Evolutionary conservation across 108 stramenopile genomes (phyloP).

Genomic region (Skeletonema menzelii): DNA sequence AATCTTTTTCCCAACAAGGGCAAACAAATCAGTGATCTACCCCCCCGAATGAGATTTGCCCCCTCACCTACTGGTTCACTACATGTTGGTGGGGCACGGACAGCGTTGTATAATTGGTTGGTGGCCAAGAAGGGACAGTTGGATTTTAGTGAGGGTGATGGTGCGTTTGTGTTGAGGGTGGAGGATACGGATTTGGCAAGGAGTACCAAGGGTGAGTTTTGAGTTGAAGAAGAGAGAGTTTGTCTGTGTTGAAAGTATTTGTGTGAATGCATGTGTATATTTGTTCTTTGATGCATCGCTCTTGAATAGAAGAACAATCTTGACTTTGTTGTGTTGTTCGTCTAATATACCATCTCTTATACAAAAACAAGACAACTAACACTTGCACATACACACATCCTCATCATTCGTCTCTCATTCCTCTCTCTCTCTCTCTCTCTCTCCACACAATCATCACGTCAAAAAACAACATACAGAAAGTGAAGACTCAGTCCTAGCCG

Average conservation of each 20-base stretch:
- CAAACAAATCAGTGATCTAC: conserved; percentile 52
- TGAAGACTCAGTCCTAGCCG: conserved; percentile 91
- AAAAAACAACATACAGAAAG: conserved; percentile 56
- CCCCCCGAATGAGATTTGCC: conserved; percentile 93
- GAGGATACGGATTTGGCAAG: conserved; percentile 93
- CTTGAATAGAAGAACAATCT: background rate
- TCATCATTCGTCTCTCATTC: too few species aligned
- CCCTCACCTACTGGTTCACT: conserved; percentile 94
- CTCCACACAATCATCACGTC: background rate
- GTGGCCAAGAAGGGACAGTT: conserved; percentile 88
- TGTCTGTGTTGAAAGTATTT: background rate
- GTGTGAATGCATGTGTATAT: background rate
- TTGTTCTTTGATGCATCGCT: too few species aligned
- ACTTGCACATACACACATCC: too few species aligned
- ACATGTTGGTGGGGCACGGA: conserved; percentile 96
- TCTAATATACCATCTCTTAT: background rate
- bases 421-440: background rate
- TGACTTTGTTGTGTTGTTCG: background rate
- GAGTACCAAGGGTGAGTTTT: conserved; percentile 69
- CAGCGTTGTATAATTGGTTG: conserved; percentile 97
- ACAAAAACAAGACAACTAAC: background rate
- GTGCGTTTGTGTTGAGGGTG: conserved; percentile 88
- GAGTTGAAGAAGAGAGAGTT: too few species aligned
- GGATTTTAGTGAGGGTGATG: conserved; percentile 46
- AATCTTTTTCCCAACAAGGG: conserved; percentile 67